phyloP scores from a whole-genome alignment of 805 yeast genomes.

The Sporopachydermia quercuum region DNA sequence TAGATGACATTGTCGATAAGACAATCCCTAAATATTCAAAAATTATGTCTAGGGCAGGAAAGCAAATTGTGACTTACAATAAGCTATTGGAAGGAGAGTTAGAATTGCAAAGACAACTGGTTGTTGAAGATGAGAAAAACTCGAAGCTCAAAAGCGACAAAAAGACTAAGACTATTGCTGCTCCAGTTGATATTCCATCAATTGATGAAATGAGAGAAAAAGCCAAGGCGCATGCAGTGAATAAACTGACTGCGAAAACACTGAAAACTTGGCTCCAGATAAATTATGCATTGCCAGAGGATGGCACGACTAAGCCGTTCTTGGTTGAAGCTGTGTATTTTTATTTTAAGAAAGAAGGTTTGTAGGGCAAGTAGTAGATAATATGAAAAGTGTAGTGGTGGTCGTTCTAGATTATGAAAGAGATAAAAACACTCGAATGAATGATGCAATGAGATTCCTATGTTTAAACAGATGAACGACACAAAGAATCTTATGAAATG shows the following conservation, averaged over 20 bases:
- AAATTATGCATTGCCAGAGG: neutral
- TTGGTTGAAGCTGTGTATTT: neutral
- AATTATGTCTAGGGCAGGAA: slow-evolving; percentile 13
- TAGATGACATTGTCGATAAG: slow-evolving; percentile 11
- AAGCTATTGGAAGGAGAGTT: neutral
- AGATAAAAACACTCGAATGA: no score
- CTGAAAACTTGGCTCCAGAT: neutral
- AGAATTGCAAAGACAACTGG: neutral
- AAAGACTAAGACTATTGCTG: neutral
- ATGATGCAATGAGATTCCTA: no score
- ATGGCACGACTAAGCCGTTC: neutral
- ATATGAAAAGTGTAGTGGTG: no score
- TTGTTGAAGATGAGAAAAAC: neutral
- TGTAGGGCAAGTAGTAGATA: no score
- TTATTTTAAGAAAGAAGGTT: neutral
- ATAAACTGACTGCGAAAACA: neutral
- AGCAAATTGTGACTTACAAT: slow-evolving; percentile 6
- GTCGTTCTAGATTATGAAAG: no score
- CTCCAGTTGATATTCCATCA: neutral
- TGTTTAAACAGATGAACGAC: no score
- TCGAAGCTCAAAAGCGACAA: neutral
- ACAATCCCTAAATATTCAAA: slow-evolving; percentile 14
- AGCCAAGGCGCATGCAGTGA: neutral
- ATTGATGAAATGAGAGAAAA: neutral
- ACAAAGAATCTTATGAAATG: no score